phyloP scores from a whole-genome alignment of 176 grass and related monocot species.

The bread wheat (Triticum aestivum) region IWGSC_CS_RefSeq_v2.1 NC_057807.1:316344888-316345387 shows the following conservation, averaged over 20 bases:
- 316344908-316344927: background rate
- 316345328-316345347: no score
- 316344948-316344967: background rate
- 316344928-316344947: background rate
- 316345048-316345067: background rate
- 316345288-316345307: no score
- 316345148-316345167: background rate
- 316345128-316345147: background rate
- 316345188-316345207: no score
- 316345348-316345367: no score
- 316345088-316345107: background rate
- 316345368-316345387: no score
- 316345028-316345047: background rate
- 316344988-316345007: background rate
- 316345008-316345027: background rate
- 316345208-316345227: background rate
- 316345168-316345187: no score
- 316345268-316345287: no score
- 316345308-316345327: no score
- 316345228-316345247: no score
- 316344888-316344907: no score
- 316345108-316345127: background rate
- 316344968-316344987: background rate
- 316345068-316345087: no score
- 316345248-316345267: no score